Conservation (phyloP, 495 filamentous ascomycete genomes). For the Podospora didyma region DNA sequence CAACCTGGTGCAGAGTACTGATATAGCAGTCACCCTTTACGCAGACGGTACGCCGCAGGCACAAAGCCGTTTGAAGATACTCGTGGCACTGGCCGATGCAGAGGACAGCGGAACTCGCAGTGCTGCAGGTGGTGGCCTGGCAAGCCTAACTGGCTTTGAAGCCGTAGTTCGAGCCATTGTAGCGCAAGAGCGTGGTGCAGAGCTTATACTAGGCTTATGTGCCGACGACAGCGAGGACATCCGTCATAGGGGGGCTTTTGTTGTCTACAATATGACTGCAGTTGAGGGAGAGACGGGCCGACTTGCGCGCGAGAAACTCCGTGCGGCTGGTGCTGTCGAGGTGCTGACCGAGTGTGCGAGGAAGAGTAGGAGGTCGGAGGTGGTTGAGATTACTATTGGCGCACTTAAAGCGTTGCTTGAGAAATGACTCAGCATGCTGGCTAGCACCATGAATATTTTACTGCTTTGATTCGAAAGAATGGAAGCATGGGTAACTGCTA, state of each 20-base stretch:
- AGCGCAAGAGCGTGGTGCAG: slow-evolving; percentile 62
- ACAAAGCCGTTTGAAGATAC: slow-evolving; percentile 67
- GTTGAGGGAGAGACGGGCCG: slow-evolving; percentile 49
- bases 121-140: slow-evolving; percentile 84
- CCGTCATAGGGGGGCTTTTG: slow-evolving; percentile 73
- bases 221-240: slow-evolving; percentile 71
- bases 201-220: slow-evolving; percentile 69
- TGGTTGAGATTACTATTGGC: slow-evolving; percentile 61
- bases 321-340: slow-evolving; percentile 52
- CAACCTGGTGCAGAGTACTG: slow-evolving; percentile 78
- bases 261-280: slow-evolving; percentile 59
- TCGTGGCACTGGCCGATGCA: slow-evolving; percentile 82
- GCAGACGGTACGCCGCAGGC: slow-evolving; percentile 63
- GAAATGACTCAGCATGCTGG: neutral
- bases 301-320: slow-evolving; percentile 42
- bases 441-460: no score
- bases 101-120: slow-evolving; percentile 74
- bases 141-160: slow-evolving; percentile 76
- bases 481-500: no score
- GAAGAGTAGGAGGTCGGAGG: slow-evolving; percentile 57
- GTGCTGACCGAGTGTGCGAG: slow-evolving; percentile 60
- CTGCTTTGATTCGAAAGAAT: no score
- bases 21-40: slow-evolving; percentile 61
- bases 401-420: slow-evolving; percentile 57
- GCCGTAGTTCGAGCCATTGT: slow-evolving; percentile 64